Evolutionary conservation across 176 grass and related monocot species (phyloP).

Genomic region (Dendrocalamus sinicus): DNA sequence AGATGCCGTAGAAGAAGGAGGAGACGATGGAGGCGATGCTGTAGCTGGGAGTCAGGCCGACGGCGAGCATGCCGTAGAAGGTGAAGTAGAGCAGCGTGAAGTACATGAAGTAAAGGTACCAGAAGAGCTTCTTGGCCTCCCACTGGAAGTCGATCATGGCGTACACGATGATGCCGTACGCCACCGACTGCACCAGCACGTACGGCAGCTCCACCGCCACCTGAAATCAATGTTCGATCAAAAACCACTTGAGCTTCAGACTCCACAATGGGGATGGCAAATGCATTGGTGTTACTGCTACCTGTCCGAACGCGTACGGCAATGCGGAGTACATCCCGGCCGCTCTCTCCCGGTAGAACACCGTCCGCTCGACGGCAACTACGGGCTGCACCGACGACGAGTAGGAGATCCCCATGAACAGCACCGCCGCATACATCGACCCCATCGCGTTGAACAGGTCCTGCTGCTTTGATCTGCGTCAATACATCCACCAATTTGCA

Average conservation of each 20-base stretch:
- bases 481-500: not conserved
- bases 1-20: conserved; percentile 60
- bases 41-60: conserved; percentile 59
- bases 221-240: not conserved
- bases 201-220: conserved; percentile 61
- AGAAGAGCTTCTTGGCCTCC: conserved; percentile 59
- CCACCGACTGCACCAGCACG: conserved; percentile 53
- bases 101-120: conserved; percentile 75
- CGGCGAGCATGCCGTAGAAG: conserved; percentile 61
- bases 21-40: conserved; percentile 64
- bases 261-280: not conserved
- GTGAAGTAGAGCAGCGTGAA: conserved; percentile 74
- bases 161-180: conserved; percentile 59
- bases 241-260: not conserved
- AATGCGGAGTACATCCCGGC: no score
- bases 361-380: not conserved
- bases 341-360: no score
- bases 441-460: conserved; percentile 74
- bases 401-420: conserved; percentile 65
- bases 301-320: no score
- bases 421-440: conserved; percentile 69
- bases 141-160: conserved; percentile 62
- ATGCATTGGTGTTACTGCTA: not conserved
- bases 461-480: conserved; percentile 38
- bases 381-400: conserved; percentile 61